Conservation (phyloP, 768 basidiomycete species). For the Podaxis carcinomalis region DNA sequence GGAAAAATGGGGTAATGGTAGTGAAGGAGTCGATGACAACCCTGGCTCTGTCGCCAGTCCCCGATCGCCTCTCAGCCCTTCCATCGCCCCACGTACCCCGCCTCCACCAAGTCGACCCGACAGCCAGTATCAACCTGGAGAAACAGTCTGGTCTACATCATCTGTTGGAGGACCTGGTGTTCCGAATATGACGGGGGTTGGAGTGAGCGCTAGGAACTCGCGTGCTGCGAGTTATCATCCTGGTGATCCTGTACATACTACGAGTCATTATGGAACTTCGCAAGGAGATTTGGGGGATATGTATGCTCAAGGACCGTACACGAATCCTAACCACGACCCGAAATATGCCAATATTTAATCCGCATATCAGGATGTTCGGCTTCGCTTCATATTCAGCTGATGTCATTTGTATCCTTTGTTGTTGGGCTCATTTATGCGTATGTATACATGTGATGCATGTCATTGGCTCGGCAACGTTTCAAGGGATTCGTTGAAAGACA, state of each 20-base stretch:
- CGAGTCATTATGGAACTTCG: background rate
- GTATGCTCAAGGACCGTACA: background rate
- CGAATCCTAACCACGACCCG: background rate
- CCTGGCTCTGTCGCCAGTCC: background rate
- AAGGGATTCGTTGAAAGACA: too few species aligned
- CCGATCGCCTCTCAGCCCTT: background rate
- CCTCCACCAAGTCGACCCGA: conserved; percentile 7
- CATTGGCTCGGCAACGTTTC: too few species aligned
- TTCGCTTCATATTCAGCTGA: background rate
- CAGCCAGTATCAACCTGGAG: conserved; percentile 6
- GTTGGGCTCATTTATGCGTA: background rate
- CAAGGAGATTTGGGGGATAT: conserved; percentile 2
- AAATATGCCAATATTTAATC: background rate
- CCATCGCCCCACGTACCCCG: background rate
- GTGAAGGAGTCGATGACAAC: background rate
- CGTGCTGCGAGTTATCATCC: background rate
- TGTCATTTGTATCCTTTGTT: background rate
- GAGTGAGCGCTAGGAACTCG: conserved; percentile 8
- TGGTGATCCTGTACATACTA: background rate
- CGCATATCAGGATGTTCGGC: background rate
- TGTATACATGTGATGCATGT: background rate
- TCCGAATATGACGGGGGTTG: conserved; percentile 11
- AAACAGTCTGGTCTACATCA: conserved; percentile 4
- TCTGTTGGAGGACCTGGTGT: conserved; percentile 10
- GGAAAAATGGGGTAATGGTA: background rate